phyloP scores from a whole-genome alignment of 768 basidiomycete genomes.

The Mycena belliarum region DNA sequence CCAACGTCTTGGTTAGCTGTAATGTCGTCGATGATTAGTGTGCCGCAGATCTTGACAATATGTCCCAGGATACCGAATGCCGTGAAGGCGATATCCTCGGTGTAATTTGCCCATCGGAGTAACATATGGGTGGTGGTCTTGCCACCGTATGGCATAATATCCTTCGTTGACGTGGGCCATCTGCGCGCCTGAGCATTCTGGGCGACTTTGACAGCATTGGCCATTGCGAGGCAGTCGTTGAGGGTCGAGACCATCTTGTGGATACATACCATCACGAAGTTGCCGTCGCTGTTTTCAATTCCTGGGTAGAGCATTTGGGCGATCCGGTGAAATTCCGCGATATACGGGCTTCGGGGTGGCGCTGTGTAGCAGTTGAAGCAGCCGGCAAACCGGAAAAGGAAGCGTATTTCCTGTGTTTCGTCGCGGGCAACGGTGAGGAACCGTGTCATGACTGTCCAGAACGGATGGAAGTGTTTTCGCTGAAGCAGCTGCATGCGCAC shows the following conservation, averaged over 20 bases:
- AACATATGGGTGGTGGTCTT: neutral
- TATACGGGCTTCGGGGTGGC: neutral
- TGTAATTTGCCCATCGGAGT: neutral
- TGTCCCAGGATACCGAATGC: neutral
- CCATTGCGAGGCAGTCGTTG: neutral
- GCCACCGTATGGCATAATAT: neutral
- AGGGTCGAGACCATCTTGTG: constrained; percentile 5
- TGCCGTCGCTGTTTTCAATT: neutral
- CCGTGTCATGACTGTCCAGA: neutral
- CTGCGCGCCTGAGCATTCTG: neutral
- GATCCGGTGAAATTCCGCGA: neutral
- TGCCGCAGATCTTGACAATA: constrained; percentile 2
- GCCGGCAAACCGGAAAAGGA: neutral
- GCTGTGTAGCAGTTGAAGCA: neutral
- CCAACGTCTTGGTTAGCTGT: neutral
- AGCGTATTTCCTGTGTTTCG: neutral
- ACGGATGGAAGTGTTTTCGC: neutral
- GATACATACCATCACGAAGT: neutral
- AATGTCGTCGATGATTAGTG: neutral
- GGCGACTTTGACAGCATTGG: neutral
- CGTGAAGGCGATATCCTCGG: constrained; percentile 3
- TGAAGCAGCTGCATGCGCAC: constrained; percentile 1
- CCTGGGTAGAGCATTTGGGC: neutral
- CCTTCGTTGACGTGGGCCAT: neutral
- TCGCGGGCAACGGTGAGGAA: neutral